Evolutionary conservation across 1,139 yeast genomes (phyloP), one percentile per base, ranked within the genome.

Genomic region (Geotrichum candidum): DNA sequence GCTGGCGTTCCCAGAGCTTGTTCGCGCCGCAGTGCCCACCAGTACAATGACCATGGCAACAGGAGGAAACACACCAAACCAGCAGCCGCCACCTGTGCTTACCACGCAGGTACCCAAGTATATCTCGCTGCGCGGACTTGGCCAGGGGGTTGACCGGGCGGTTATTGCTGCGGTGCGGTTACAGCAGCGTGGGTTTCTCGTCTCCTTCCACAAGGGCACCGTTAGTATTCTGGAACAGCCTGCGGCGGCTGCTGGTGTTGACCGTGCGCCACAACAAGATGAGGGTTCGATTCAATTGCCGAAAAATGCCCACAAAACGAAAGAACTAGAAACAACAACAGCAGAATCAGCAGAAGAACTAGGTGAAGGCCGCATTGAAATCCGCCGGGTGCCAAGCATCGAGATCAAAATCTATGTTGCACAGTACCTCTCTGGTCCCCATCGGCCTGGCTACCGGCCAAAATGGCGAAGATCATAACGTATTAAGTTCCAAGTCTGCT

Each of bases 141-240:
- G 77, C 3, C 67, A 68, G 41, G 74, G 76, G 10, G 72, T 73
- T 23, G 74, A 72, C 53, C 63, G 65, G 45, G 75, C 70, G 11
- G 63, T 73, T 53, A 66, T 70, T 27, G 64, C 75, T 3, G 76
- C 71, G 1, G 58, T 69, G 38, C 69, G 73, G 58, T 69, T 74
- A 35, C 70, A 67, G 54, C 62, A 59, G 22, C 63, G 67, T 7
- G 71, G 72, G 13, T 66, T 70, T 53, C 56, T 62, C n/a, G 65
- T 69, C 1, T 70, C 69, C 15, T 61, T 68, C 11, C 56, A 52
- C 27, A 66, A 68, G 11, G 69, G 70, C 2, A 68, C 71, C 6
- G 68, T 68, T 18, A 41, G 58, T 22, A 31, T 57, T 13, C 70
- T 68, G 35, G 62, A 60, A n/a, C 48, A 41, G 48, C 48, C 53